Conservation (phyloP, 208 protist genomes). For the Phytomonas sp. region DNA sequence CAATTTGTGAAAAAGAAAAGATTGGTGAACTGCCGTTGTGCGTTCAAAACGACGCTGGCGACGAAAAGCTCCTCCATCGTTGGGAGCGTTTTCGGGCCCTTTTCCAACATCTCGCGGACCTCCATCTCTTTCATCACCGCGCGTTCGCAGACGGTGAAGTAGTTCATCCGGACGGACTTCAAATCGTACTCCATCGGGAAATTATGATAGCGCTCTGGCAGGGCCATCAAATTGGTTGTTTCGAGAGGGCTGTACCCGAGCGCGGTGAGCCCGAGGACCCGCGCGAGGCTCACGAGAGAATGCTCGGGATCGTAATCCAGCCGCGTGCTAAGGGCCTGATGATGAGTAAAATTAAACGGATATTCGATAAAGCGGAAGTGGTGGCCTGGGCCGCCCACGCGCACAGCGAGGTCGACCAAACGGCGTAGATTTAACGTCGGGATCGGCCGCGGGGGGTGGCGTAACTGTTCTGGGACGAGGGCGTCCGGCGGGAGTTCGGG, state of each 20-base stretch:
- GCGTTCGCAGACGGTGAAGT: slow-evolving; percentile 76
- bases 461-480: slow-evolving; percentile 67
- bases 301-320: slow-evolving; percentile 79
- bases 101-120: slow-evolving; percentile 77
- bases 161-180: slow-evolving; percentile 79
- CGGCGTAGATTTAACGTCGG: slow-evolving; percentile 66
- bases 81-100: slow-evolving; percentile 58
- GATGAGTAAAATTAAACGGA: slow-evolving; percentile 77
- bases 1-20: slow-evolving; percentile 76
- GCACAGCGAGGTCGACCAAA: slow-evolving; percentile 55
- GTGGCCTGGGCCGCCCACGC: slow-evolving; percentile 28
- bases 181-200: slow-evolving; percentile 80
- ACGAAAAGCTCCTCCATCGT: slow-evolving; percentile 76
- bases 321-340: slow-evolving; percentile 64
- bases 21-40: slow-evolving; percentile 82
- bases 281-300: slow-evolving; percentile 59
- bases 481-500: slow-evolving; percentile 69
- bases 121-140: slow-evolving; percentile 84
- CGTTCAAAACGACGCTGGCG: slow-evolving; percentile 63
- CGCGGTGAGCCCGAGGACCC: slow-evolving; percentile 57
- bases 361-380: slow-evolving; percentile 85
- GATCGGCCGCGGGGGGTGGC: slow-evolving; percentile 32
- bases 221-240: slow-evolving; percentile 71
- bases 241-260: slow-evolving; percentile 79
- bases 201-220: slow-evolving; percentile 86